phyloP scores from a whole-genome alignment of 129 eudicot genomes.

The Kitagawia praeruptora region DNA sequence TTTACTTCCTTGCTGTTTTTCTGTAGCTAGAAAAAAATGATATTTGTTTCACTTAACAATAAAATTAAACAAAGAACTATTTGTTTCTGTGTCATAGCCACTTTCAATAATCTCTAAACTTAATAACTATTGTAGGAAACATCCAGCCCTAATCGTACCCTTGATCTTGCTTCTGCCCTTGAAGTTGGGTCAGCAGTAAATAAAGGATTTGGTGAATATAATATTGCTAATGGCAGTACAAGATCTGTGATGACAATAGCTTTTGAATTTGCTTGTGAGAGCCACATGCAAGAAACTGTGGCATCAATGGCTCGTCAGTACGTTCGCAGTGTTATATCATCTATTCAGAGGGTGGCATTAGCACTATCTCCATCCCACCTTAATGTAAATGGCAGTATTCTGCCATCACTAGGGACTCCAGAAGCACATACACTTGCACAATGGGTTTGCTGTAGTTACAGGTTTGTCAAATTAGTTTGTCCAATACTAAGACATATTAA shows the following conservation, averaged over 20 bases:
- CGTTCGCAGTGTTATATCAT: conserved; percentile 70
- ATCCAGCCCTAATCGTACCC: conserved; percentile 82
- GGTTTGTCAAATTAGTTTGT: conserved; percentile 29
- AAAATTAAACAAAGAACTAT: no score
- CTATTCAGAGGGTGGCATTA: conserved; percentile 84
- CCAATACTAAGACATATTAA: neutral
- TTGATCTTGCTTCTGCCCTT: conserved; percentile 89
- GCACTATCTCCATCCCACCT: conserved; percentile 70
- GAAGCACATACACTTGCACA: conserved; percentile 80
- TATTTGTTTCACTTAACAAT: no score
- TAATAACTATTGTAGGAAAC: conserved; percentile 40
- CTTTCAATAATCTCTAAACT: neutral
- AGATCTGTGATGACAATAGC: conserved; percentile 91
- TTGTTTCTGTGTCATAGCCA: neutral
- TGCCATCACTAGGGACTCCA: conserved; percentile 58
- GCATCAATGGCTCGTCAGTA: conserved; percentile 93
- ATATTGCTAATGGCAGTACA: conserved; percentile 24
- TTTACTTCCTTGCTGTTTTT: no score
- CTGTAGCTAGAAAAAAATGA: neutral
- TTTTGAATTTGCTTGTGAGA: conserved; percentile 83
- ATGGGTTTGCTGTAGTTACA: conserved; percentile 70
- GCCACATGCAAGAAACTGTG: conserved; percentile 85
- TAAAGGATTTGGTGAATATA: conserved; percentile 31
- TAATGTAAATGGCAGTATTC: conserved; percentile 49
- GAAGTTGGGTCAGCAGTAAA: conserved; percentile 64